phyloP scores from a whole-genome alignment of 305 asterid species.

The Solanum aculeatissimum region DNA sequence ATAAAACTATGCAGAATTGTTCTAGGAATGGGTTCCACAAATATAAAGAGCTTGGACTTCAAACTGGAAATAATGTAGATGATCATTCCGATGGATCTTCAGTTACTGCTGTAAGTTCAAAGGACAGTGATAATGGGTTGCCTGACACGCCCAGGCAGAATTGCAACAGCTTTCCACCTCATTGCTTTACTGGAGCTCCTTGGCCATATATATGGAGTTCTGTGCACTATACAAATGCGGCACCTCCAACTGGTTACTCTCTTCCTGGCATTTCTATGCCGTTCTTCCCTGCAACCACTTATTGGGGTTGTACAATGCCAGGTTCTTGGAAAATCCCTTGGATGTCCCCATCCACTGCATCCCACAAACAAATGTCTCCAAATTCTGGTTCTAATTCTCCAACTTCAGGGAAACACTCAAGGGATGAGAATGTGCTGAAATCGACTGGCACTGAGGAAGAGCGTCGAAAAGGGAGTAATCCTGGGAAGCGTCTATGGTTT shows the following conservation, averaged over 20 bases:
- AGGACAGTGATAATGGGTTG: conserved; percentile 22
- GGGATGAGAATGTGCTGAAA: conserved; percentile 43
- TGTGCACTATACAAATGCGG: conserved; percentile 31
- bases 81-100: conserved; percentile 35
- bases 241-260: conserved; percentile 31
- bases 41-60: conserved; percentile 25
- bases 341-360: conserved; percentile 20
- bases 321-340: conserved; percentile 50
- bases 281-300: conserved; percentile 26
- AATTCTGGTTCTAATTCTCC: conserved; percentile 37
- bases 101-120: conserved; percentile 22
- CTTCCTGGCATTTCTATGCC: conserved; percentile 45
- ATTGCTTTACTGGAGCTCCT: conserved; percentile 47
- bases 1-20: conserved; percentile 14
- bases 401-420: conserved; percentile 62
- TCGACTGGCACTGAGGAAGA: conserved; percentile 6
- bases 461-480: conserved; percentile 16
- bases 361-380: conserved; percentile 17
- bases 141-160: conserved; percentile 24
- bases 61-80: conserved; percentile 26
- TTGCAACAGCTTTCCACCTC: conserved; percentile 33
- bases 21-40: conserved; percentile 31
- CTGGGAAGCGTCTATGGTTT: conserved; percentile 49
- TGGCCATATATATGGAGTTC: conserved; percentile 69
- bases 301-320: conserved; percentile 29